phyloP scores from a whole-genome alignment of 768 basidiomycete genomes.

The Kockovaella imperatae region DNA sequence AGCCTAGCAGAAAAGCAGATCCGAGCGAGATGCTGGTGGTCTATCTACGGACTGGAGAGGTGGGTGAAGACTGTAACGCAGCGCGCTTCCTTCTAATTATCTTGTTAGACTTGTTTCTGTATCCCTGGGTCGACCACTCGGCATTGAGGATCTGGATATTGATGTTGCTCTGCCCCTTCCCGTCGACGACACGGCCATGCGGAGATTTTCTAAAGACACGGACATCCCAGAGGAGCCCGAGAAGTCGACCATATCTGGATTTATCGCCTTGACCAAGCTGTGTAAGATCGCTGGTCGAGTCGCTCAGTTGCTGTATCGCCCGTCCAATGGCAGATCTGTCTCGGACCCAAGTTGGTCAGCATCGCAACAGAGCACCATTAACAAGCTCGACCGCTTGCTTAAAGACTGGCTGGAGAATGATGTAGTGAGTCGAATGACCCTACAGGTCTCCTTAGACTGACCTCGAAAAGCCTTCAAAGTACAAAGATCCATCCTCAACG shows the following conservation, averaged over 20 bases:
- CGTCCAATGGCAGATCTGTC: conserved; percentile 48
- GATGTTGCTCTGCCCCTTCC: conserved; percentile 78
- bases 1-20: conserved; percentile 77
- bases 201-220: conserved; percentile 50
- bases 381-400: conserved; percentile 66
- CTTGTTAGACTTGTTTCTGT: conserved; percentile 76
- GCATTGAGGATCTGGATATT: conserved; percentile 80
- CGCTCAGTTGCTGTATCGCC: conserved; percentile 33
- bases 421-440: conserved; percentile 19
- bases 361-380: conserved; percentile 70
- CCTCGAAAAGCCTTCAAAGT: conserved; percentile 27
- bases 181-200: conserved; percentile 73
- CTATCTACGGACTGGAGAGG: conserved; percentile 67
- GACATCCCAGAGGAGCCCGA: conserved; percentile 32
- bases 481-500: conserved; percentile 29
- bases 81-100: neutral
- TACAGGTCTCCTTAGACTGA: neutral
- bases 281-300: conserved; percentile 73
- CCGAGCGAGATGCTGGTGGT: conserved; percentile 87
- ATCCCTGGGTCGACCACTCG: conserved; percentile 77
- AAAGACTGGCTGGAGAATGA: conserved; percentile 71
- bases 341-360: conserved; percentile 65
- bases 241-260: conserved; percentile 70
- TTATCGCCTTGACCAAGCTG: conserved; percentile 63
- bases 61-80: neutral